Evolutionary conservation across 805 yeast species (phyloP).

Genomic region (Schwanniomyces yamadae): DNA sequence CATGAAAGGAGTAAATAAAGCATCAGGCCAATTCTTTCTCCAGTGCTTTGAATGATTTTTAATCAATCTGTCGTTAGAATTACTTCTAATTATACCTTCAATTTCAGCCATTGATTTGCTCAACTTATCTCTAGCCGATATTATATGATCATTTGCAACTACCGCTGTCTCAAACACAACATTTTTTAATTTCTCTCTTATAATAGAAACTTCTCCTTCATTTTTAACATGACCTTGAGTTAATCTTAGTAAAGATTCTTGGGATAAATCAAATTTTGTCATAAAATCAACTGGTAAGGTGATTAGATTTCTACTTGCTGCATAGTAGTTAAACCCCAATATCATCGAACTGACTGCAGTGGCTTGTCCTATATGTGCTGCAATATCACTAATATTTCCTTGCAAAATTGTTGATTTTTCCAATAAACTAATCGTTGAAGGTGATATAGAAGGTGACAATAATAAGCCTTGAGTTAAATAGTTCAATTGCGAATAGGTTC

Average conservation of each 20-base stretch:
- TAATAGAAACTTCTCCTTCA: slow-evolving; percentile 21
- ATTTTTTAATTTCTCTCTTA: slow-evolving; percentile 45
- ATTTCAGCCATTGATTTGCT: slow-evolving; percentile 37
- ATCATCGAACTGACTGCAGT: slow-evolving; percentile 66
- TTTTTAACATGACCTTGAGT: slow-evolving; percentile 42
- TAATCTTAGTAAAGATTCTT: slow-evolving; percentile 57
- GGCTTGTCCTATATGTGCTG: slow-evolving; percentile 84
- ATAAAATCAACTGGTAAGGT: slow-evolving; percentile 64
- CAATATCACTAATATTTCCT: slow-evolving; percentile 51
- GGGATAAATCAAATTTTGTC: slow-evolving; percentile 54
- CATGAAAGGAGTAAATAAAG: slow-evolving; percentile 67
- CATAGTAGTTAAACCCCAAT: slow-evolving; percentile 59
- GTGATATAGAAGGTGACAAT: slow-evolving; percentile 57
- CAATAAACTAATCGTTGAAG: slow-evolving; percentile 50
- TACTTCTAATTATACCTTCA: slow-evolving; percentile 20
- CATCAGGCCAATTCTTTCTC: slow-evolving; percentile 56
- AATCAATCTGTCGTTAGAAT: slow-evolving; percentile 25
- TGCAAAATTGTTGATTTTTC: slow-evolving; percentile 47
- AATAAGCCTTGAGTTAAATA: slow-evolving; percentile 62
- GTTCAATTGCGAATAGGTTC: slow-evolving; percentile 69
- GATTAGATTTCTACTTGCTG: slow-evolving; percentile 47
- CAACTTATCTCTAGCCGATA: slow-evolving; percentile 64
- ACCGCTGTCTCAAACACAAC: slow-evolving; percentile 70
- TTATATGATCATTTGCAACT: slow-evolving; percentile 74
- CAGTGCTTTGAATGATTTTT: slow-evolving; percentile 31